A percentile compares a stretch with the other conserved stretches of the same genome.
These are phyloP conservation scores for Perkinsus olseni DNA, from an alignment of 169 alveolate species.

Conservation along the genomic window DNA sequence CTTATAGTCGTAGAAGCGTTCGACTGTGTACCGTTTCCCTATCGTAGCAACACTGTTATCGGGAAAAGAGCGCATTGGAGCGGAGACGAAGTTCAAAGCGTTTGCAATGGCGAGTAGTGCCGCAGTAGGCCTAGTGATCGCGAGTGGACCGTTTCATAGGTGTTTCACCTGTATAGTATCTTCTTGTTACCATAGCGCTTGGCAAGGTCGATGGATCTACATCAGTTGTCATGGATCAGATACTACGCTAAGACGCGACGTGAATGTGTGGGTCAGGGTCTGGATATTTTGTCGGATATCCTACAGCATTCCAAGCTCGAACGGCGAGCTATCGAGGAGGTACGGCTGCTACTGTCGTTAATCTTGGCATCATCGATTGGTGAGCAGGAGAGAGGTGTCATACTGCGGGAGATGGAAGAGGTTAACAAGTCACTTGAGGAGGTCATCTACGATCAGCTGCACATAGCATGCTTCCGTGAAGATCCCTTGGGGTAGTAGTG, in stretches of 20 bases:
- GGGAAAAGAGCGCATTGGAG: too few relatives aligned
- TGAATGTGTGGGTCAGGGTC: slow-evolving; percentile 32
- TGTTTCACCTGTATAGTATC: slow-evolving; percentile 1
- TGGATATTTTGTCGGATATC: slow-evolving; percentile 85
- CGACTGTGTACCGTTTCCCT: too few relatives aligned
- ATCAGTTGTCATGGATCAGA: not conserved
- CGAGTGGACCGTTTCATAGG: too few relatives aligned
- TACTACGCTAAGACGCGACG: slow-evolving; percentile 28
- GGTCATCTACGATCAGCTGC: slow-evolving; percentile 81
- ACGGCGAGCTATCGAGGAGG: slow-evolving; percentile 59
- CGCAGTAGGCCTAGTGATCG: too few relatives aligned
- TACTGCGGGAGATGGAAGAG: slow-evolving; percentile 87
- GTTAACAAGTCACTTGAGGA: slow-evolving; percentile 83
- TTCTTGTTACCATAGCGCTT: slow-evolving; percentile 3
- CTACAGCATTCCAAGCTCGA: slow-evolving; percentile 75
- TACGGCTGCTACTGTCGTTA: too few relatives aligned
- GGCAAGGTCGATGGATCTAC: not conserved
- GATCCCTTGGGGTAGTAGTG: slow-evolving; percentile 10
- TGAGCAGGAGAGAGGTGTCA: slow-evolving; percentile 73
- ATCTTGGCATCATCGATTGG: too few relatives aligned
- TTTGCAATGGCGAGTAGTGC: too few relatives aligned
- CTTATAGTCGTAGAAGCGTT: too few relatives aligned
- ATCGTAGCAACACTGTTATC: too few relatives aligned
- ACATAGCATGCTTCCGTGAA: slow-evolving; percentile 41
- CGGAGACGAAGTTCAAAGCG: too few relatives aligned